Evolutionary conservation across 2,329 filamentous ascomycete species (phyloP), one percentile per base, ranked within the genome.

Genomic region (Aspergillus carbonarius): DNA sequence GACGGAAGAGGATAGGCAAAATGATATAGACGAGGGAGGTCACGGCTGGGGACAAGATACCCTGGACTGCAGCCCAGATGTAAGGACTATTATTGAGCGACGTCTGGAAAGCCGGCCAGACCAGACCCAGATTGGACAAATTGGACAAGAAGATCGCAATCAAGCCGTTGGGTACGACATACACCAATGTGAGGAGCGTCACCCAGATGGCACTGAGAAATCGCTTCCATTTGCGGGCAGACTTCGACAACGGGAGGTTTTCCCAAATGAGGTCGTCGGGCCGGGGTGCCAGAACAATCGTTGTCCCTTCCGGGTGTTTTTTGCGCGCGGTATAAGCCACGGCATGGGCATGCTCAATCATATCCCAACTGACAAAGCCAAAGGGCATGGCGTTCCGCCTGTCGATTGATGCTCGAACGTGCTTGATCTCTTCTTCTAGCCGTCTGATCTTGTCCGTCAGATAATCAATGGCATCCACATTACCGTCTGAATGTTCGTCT

Each of bases 201-300:
- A 96, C 88, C 92, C 93, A 97, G 57, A 96, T 74, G 60, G 89
- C 89, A 76, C 95, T 96, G 68, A 92, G 82, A 61, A 93, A 83
- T 39, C 88, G 83, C 67, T 89, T 89, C 78, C 89, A 90, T 61
- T 83, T 84, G 54, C 93, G 85, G 1, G 87, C 84, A 27, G 84
- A 79, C 39, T 87, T 87, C 15, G 82, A 85, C 57, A 98, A 79
- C 5, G 86, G 83, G 79, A 99, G 84, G 69, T 99, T 99, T 72
- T 92, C 89, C 95, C 95, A 99, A 64, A 99, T 96, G 54, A 99
- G 85, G 72, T 98, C 93, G 71, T 90, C 92, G 3, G 95, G 93
- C 59, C 87, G 86, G 2, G 95, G 92, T 1, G 95, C 93, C 13
- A 98, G 82, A 5, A 79, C 82, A 56, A 99, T 85, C 0, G 85